Conservation (phyloP, 805 yeast species). For the Yamadazyma insecticola region DNA sequence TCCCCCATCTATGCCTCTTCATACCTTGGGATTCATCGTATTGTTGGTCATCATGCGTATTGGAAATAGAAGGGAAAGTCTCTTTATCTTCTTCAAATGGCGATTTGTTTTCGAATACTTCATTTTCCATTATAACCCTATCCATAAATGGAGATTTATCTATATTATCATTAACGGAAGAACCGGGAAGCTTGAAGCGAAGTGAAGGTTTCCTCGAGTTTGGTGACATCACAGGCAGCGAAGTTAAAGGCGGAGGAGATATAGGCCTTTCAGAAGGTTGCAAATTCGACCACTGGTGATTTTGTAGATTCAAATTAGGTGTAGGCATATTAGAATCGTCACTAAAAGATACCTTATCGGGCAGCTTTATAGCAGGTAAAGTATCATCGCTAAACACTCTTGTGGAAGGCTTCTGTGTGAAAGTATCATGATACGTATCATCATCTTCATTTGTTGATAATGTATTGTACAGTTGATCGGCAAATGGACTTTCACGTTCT, state of each 20-base stretch:
- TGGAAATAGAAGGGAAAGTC: no score
- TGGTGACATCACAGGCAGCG: no score
- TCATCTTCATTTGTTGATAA: background rate
- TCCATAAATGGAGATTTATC: no score
- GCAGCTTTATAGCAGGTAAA: constrained; percentile 14
- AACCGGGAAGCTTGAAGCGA: constrained; percentile 26
- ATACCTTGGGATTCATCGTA: constrained; percentile 32
- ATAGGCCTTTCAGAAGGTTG: background rate
- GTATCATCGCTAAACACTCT: constrained; percentile 15
- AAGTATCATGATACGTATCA: no score
- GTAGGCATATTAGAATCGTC: constrained; percentile 20
- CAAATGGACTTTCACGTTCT: constrained; percentile 7
- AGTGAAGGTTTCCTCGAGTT: constrained; percentile 18
- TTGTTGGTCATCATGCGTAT: constrained; percentile 15
- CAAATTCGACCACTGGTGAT: background rate
- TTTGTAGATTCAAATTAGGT: constrained; percentile 17
- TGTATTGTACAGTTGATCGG: constrained; percentile 4
- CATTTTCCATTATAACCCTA: constrained; percentile 20
- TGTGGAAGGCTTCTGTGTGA: constrained; percentile 1
- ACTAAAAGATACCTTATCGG: constrained; percentile 9
- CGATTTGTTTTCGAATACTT: constrained; percentile 22
- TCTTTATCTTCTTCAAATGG: constrained; percentile 23
- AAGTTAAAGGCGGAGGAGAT: constrained; percentile 6
- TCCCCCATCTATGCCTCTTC: constrained; percentile 87
- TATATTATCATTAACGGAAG: constrained; percentile 10